phyloP scores from a whole-genome alignment of 176 grass and related monocot species.

The maize (Zea mays) region Zm-B73-REFERENCE-NAM-5.0 NC_050096.1:212365501-212366000 shows the following conservation, averaged over 20 bases:
- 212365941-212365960: conserved; percentile 45
- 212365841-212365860: conserved; percentile 84
- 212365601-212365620: no score
- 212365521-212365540: conserved; percentile 31
- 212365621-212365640: background rate
- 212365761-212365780: conserved; percentile 66
- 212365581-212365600: background rate
- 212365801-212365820: conserved; percentile 90
- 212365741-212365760: conserved; percentile 59
- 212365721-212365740: conserved; percentile 48
- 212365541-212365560: background rate
- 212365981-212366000: background rate
- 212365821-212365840: conserved; percentile 53
- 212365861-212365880: conserved; percentile 50
- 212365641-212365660: conserved; percentile 73
- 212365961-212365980: background rate
- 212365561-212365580: background rate
- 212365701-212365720: conserved; percentile 91
- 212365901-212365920: conserved; percentile 74
- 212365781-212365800: conserved; percentile 64
- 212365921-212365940: conserved; percentile 84
- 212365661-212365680: conserved; percentile 73
- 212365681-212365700: conserved; percentile 81
- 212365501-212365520: background rate
- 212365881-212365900: conserved; percentile 65